Base-by-base conservation (phyloP, 495 filamentous ascomycete species). In the Neurospora sp. region DNA sequence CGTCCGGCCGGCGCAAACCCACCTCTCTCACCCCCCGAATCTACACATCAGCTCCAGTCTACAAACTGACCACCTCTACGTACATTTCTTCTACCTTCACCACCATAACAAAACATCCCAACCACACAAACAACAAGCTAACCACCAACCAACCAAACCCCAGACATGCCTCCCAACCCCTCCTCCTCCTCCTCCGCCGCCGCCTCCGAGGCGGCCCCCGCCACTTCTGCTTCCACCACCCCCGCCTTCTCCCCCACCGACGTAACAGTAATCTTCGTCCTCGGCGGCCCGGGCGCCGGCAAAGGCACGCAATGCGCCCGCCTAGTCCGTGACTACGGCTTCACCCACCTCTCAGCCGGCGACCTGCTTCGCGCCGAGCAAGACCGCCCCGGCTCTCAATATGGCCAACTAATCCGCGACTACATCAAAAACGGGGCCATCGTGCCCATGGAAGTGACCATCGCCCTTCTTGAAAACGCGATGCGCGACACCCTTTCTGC, bases 401-500 rank as follows among this genome's bases (percentile, higher is more conserved):
- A 96, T 82, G 96, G 96, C 78, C 86, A 91, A 40, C 86, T 98
- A 81, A 99, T 99, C 87, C 90, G 90, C 73, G 84, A 89, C 68
- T 93, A 94, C 85, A 99, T 99, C 86, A 89, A 88, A 44, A 91
- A 99, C 79, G 96, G 96, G 73, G 90, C 89, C 76, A 99, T 99
- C 81, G 96, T 99, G 74, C 96, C 96, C 11, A 97, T 97, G 95
- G 95, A 98, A 79, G 94, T 99, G 27, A 99, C 96, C n/a, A 91
- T 99, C 44, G 90, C 91, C 38, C 81, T 99, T 18, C 88, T 99
- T 4, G 96, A 97, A 81, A 94, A 97, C 79, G 92, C 94, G 9
- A 98, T 99, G 92, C 88, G 85, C 71, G 89, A 88, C 5, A 82
- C 83, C 0, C 86, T 94, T 11, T 72, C 80, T 38, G 77, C 59